A percentile compares a stretch with the other conserved stretches of the same genome.
Conservation (phyloP, 2,329 filamentous ascomycete species). For the Colletotrichum abscissum region DNA sequence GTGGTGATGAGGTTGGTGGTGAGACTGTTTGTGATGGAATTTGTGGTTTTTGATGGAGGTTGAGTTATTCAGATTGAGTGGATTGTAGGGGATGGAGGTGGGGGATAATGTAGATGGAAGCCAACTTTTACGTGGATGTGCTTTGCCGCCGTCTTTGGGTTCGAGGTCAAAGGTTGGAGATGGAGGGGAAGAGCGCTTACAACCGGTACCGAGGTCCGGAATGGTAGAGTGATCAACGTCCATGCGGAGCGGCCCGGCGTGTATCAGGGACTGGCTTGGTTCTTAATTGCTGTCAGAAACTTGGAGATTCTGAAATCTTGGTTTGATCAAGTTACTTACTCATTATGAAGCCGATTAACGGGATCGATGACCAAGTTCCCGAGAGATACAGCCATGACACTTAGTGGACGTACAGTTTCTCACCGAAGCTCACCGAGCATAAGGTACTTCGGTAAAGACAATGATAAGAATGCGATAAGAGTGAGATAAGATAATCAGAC, state of each 20-base stretch:
- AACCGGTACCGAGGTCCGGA: conserved; percentile 27
- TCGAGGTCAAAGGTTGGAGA: not conserved
- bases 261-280: not conserved
- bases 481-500: not conserved
- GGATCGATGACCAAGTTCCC: not conserved
- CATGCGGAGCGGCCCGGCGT: not conserved
- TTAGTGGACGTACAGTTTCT: not conserved
- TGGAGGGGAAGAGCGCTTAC: conserved; percentile 13
- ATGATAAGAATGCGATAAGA: not conserved
- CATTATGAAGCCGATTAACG: not conserved
- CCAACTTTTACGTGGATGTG: no score
- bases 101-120: no score
- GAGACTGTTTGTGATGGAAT: not conserved
- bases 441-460: not conserved
- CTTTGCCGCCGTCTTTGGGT: not conserved
- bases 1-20: not conserved
- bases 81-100: no score
- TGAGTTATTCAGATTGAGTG: not conserved
- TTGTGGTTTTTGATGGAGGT: not conserved
- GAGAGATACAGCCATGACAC: not conserved
- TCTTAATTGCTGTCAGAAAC: not conserved
- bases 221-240: conserved; percentile 9
- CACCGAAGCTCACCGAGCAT: not conserved
- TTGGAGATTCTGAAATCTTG: no score
- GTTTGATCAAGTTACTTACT: no score